Conservation (phyloP, 805 yeast species). For the Wickerhamomyces mucosus region DNA sequence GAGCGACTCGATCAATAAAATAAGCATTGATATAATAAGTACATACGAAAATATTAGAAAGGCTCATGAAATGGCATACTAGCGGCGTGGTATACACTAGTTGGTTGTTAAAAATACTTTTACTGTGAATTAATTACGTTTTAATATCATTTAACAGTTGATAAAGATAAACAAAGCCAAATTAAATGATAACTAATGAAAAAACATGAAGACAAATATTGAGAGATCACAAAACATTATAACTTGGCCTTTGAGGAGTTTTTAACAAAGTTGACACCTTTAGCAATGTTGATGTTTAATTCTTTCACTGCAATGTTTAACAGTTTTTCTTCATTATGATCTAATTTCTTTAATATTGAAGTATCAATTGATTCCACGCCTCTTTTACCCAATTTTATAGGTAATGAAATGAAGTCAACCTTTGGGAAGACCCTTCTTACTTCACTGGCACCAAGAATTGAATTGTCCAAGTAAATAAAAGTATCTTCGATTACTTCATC, state of each 20-base stretch:
- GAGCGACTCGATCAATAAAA: too few relatives aligned
- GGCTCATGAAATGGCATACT: too few relatives aligned
- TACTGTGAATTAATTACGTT: too few relatives aligned
- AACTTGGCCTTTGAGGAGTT: slow-evolving; percentile 16
- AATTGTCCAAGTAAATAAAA: slow-evolving; percentile 38
- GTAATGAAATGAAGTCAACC: slow-evolving; percentile 49
- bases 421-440: slow-evolving; percentile 14
- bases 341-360: slow-evolving; percentile 38
- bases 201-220: too few relatives aligned
- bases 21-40: too few relatives aligned
- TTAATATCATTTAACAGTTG: too few relatives aligned
- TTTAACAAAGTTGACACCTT: slow-evolving; percentile 43
- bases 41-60: too few relatives aligned
- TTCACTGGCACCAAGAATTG: slow-evolving; percentile 16
- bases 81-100: too few relatives aligned
- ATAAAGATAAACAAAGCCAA: too few relatives aligned
- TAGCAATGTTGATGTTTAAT: slow-evolving; percentile 44
- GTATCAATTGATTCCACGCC: slow-evolving; percentile 52
- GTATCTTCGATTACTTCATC: slow-evolving; percentile 36
- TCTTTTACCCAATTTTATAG: slow-evolving; percentile 41
- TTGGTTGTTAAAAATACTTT: too few relatives aligned
- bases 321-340: slow-evolving; percentile 45
- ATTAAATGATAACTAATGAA: not conserved
- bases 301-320: slow-evolving; percentile 46
- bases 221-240: too few relatives aligned